Percentiles rank a stretch among this genome's conserved stretches.
phyloP scores from a whole-genome alignment of 352 stramenopile genomes.

The Globisporangium apiculatum region DNA sequence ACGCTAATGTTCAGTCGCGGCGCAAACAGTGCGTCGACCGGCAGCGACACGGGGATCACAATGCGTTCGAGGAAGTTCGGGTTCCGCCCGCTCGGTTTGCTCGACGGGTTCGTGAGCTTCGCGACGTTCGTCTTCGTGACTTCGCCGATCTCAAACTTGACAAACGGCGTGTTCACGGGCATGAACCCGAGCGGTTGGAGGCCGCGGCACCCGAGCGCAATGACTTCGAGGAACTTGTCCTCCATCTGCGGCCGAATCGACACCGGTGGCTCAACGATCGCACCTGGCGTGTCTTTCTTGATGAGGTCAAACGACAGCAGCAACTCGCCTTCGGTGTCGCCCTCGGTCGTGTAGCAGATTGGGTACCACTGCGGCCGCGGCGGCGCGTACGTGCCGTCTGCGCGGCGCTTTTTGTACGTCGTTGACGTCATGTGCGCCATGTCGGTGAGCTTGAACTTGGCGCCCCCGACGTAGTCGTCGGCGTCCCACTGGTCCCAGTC shows the following conservation, averaged over 20 bases:
- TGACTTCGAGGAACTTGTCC: slow-evolving; percentile 75
- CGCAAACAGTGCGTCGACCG: slow-evolving; percentile 78
- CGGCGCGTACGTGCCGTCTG: slow-evolving; percentile 42
- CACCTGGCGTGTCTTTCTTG: slow-evolving; percentile 52
- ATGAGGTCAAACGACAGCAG: slow-evolving; percentile 76
- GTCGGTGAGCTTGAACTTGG: slow-evolving; percentile 52
- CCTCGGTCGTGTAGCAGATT: slow-evolving; percentile 48
- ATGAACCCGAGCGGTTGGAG: slow-evolving; percentile 79
- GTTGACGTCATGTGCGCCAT: slow-evolving; percentile 51
- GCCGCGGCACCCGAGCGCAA: slow-evolving; percentile 65
- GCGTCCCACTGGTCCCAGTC: slow-evolving; percentile 70
- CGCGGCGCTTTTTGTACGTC: slow-evolving; percentile 42
- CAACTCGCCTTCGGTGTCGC: slow-evolving; percentile 67
- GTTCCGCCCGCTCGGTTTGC: slow-evolving; percentile 69
- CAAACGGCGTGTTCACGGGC: slow-evolving; percentile 76
- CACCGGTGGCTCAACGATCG: slow-evolving; percentile 47
- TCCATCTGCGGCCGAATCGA: slow-evolving; percentile 52
- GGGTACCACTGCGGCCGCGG: slow-evolving; percentile 68
- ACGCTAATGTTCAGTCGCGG: slow-evolving; percentile 81
- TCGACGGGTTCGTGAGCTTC: slow-evolving; percentile 69
- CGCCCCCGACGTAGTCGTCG: slow-evolving; percentile 62
- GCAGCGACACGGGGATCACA: slow-evolving; percentile 76
- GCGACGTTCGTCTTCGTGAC: slow-evolving; percentile 45
- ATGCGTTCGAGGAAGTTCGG: slow-evolving; percentile 88
- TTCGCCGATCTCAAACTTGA: slow-evolving; percentile 82